These are phyloP conservation scores for Podospora pseudopauciseta DNA, from an alignment of 495 filamentous ascomycete genomes.

Conservation along the genomic window DNA sequence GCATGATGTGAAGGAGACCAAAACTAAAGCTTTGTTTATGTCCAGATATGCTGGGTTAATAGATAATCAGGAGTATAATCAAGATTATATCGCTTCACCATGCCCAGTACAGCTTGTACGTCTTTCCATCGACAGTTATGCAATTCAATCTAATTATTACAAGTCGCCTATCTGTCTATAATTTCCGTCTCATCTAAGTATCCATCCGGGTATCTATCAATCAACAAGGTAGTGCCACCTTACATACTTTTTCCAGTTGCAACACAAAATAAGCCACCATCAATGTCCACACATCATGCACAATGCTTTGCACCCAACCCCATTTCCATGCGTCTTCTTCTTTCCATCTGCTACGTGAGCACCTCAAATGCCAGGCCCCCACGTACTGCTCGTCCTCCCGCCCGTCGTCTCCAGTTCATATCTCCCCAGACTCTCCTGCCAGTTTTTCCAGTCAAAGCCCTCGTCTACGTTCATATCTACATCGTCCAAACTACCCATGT, in stretches of 20 bases:
- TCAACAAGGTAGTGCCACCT: constrained; percentile 3
- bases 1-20: no score
- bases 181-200: background rate
- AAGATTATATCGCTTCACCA: no score
- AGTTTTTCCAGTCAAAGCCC: constrained; percentile 47
- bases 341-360: background rate
- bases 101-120: no score
- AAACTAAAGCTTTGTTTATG: no score
- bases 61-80: no score
- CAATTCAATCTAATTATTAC: background rate
- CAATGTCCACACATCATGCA: background rate
- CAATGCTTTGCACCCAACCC: background rate
- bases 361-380: constrained; percentile 18
- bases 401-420: constrained; percentile 35
- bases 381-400: constrained; percentile 20
- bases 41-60: no score
- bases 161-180: background rate
- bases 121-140: background rate
- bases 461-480: constrained; percentile 42
- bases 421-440: constrained; percentile 38
- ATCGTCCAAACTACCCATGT: constrained; percentile 30
- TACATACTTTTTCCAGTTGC: background rate
- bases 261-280: background rate
- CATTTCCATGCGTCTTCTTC: background rate
- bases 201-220: constrained; percentile 1